Base-by-base conservation (phyloP, 1,284 basidiomycete species). In the Cryptococcus sp. region DNA sequence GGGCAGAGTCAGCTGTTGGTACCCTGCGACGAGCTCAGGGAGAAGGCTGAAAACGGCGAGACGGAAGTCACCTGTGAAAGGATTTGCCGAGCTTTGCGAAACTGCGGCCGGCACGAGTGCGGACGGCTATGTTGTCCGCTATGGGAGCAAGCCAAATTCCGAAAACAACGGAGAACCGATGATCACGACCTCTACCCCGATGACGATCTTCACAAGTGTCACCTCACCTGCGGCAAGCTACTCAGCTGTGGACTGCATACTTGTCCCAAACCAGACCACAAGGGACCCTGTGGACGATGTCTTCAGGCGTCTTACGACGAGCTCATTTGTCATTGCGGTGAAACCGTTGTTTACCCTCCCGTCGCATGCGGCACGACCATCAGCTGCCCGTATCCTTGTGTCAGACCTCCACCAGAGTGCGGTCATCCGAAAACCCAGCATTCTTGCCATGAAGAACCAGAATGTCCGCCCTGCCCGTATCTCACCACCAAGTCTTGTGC, bases 281-380 rank as follows among this genome's bases (percentile, higher is more conserved):
- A 83, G 60, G 89, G 89, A 0, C 78, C 83, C 0, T 96, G 93
- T 71, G 86, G 84, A 3, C 83, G 86, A 13, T 96, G 93, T 77
- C 80, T 94, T 52, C 83, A 86, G 68, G 92, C 91, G 39, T 87
- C 87, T 0, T 97, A 93, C 64, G 91, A 94, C 54, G 93, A 96
- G 83, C 80, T 93, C 62, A 77, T 87, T 20, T 96, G 93, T 70
- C 78, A 84, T 54, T 96, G 93, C 72, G 89, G 88, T 0, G 83
- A 83, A 39, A 89, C 87, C 1, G 79, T 86, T 26, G 70, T 89
- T 20, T 83, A 87, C 46, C 88, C 88, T 0, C 88, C 88, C 0
- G 84, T 89, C 11, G 81, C 88, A 0, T 96, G 67, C 41, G 78
- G 77, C 10, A 72, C 75, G 22, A 81, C 81, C 23, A 85, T 96